Evolutionary conservation across 129 eudicot genomes (phyloP).

Genomic region (Lactuca saligna): DNA sequence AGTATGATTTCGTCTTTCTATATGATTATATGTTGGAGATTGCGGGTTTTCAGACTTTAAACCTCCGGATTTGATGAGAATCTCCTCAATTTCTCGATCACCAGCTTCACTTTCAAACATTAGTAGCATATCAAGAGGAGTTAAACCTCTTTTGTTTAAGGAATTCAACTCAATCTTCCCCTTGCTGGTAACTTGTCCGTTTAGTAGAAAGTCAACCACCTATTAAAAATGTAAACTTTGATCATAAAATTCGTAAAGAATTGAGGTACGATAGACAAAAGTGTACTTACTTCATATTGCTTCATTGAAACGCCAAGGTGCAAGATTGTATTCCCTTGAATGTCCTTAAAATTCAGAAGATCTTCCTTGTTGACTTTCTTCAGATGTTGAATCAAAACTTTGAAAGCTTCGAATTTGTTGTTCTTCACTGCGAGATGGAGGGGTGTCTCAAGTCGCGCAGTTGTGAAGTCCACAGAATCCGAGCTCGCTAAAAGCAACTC

Average conservation of each 20-base stretch:
- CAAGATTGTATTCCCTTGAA: slow-evolving; percentile 42
- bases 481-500: slow-evolving; percentile 27
- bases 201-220: slow-evolving; percentile 37
- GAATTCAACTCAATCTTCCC: slow-evolving; percentile 28
- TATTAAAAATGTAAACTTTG: neutral
- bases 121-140: slow-evolving; percentile 36
- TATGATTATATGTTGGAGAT: neutral
- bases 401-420: slow-evolving; percentile 33
- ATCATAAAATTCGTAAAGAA: neutral
- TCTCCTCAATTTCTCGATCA: slow-evolving; percentile 32
- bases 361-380: slow-evolving; percentile 32
- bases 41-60: slow-evolving; percentile 23
- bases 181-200: slow-evolving; percentile 15
- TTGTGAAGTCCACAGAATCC: slow-evolving; percentile 26
- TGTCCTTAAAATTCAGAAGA: slow-evolving; percentile 25
- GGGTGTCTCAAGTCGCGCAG: slow-evolving; percentile 44
- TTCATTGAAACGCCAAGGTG: slow-evolving; percentile 43
- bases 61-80: slow-evolving; percentile 31
- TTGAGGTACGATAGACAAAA: neutral
- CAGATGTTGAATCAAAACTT: slow-evolving; percentile 27
- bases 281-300: slow-evolving; percentile 38
- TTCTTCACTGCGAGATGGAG: slow-evolving; percentile 47
- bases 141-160: slow-evolving; percentile 28
- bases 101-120: slow-evolving; percentile 36
- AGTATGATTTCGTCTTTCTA: slow-evolving; percentile 1